phyloP scores from a whole-genome alignment of 1,284 basidiomycete genomes.

The Cerioporus squamosus region DNA sequence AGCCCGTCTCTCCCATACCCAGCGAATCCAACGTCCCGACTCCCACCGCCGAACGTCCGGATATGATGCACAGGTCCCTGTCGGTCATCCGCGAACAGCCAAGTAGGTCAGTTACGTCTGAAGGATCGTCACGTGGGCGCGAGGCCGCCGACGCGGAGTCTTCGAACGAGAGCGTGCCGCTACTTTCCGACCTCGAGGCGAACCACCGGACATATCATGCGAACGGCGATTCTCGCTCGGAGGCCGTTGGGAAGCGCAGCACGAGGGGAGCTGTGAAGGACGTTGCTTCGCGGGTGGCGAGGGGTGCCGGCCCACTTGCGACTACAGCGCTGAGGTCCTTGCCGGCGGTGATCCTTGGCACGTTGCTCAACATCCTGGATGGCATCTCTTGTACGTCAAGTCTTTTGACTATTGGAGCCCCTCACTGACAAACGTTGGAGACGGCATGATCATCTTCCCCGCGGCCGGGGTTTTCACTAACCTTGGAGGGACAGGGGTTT shows the following conservation, averaged over 20 bases:
- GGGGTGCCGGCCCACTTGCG: constrained; percentile 14
- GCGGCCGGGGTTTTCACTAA: constrained; percentile 79
- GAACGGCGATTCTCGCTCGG: constrained; percentile 19
- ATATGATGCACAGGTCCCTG: constrained; percentile 31
- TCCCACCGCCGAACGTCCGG: constrained; percentile 57
- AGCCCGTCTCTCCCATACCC: constrained; percentile 8
- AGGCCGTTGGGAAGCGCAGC: constrained; percentile 22
- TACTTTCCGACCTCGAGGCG: constrained; percentile 34
- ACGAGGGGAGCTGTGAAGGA: constrained; percentile 14
- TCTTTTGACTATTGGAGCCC: constrained; percentile 8
- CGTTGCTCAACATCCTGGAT: constrained; percentile 91
- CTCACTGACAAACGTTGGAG: constrained; percentile 34
- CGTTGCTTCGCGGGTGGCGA: constrained; percentile 8
- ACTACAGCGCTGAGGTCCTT: constrained; percentile 53
- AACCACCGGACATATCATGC: constrained; percentile 24
- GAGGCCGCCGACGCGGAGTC: not conserved
- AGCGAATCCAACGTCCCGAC: constrained; percentile 46
- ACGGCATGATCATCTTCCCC: constrained; percentile 93
- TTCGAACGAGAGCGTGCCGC: constrained; percentile 27
- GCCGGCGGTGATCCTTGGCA: constrained; percentile 88
- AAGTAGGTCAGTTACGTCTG: not conserved
- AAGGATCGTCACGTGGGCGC: not conserved
- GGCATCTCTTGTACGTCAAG: constrained; percentile 81
- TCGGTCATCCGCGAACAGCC: constrained; percentile 8
- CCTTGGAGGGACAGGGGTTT: constrained; percentile 90